These are phyloP conservation scores for Megacollybia marginata DNA, from an alignment of 768 basidiomycete genomes.

Conservation along the genomic window DNA sequence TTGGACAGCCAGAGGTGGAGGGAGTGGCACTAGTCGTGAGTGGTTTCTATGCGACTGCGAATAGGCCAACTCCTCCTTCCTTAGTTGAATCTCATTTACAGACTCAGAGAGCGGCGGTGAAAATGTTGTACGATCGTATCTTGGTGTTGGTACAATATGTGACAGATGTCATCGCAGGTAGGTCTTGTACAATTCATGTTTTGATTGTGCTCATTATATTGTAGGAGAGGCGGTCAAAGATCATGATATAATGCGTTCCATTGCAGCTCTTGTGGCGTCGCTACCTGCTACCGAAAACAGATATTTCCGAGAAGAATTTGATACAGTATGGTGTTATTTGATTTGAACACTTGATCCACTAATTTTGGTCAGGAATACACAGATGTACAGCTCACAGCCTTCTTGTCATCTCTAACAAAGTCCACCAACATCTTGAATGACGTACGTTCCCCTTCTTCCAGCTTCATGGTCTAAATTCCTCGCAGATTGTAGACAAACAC, in stretches of 20 bases:
- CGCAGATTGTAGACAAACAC: constrained; percentile 75
- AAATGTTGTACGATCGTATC: constrained; percentile 94
- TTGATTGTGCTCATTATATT: background rate
- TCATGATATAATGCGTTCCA: constrained; percentile 72
- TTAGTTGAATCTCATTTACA: constrained; percentile 86
- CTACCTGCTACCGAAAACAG: constrained; percentile 82
- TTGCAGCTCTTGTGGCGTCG: constrained; percentile 81
- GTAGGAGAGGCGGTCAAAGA: constrained; percentile 71
- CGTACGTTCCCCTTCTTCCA: constrained; percentile 38
- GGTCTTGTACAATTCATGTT: constrained; percentile 9
- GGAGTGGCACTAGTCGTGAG: constrained; percentile 74
- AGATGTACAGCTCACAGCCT: constrained; percentile 89
- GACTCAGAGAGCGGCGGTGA: constrained; percentile 89
- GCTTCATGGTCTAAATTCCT: constrained; percentile 1
- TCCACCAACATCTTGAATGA: constrained; percentile 84
- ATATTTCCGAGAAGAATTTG: constrained; percentile 82
- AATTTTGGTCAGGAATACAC: constrained; percentile 70
- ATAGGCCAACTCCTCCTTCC: constrained; percentile 3
- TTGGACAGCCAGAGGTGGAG: constrained; percentile 84
- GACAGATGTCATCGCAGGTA: constrained; percentile 65
- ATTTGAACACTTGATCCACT: background rate
- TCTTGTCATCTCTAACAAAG: constrained; percentile 83
- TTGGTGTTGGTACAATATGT: constrained; percentile 84
- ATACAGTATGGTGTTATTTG: constrained; percentile 48
- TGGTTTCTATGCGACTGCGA: constrained; percentile 7